Conservation (phyloP, 1,139 yeast genomes). For the Debaryomyces robertsiae region DNA sequence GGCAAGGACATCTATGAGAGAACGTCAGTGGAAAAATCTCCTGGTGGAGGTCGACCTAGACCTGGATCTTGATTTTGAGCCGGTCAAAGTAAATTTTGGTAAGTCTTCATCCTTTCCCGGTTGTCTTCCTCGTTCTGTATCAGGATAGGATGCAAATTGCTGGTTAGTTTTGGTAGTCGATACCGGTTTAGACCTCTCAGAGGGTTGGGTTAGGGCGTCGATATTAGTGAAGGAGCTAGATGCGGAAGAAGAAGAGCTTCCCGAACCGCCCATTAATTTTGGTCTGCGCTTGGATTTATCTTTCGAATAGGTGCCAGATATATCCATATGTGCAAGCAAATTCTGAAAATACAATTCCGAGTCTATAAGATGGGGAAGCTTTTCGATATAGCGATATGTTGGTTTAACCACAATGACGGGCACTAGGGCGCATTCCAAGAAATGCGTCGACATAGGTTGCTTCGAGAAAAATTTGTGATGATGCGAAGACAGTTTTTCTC, state of each 20-base stretch:
- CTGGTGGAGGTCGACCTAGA: conserved; percentile 22
- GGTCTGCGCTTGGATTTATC: conserved; percentile 19
- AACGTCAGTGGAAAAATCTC: conserved; percentile 20
- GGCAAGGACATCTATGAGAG: too few relatives aligned
- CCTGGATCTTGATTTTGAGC: conserved; percentile 19
- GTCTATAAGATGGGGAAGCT: conserved; percentile 28
- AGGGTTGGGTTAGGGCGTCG: conserved; percentile 13
- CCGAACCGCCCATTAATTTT: conserved; percentile 13
- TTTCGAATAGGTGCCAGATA: conserved; percentile 20
- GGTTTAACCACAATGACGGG: conserved; percentile 74
- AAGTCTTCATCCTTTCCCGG: conserved; percentile 7
- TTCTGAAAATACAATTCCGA: conserved; percentile 34
- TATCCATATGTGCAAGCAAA: conserved; percentile 30
- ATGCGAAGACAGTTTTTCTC: conserved; percentile 25
- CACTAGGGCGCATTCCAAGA: conserved; percentile 65
- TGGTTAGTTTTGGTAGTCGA: conserved; percentile 4
- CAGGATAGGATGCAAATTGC: conserved; percentile 5
- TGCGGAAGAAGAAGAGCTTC: conserved; percentile 25
- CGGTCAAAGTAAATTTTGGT: conserved; percentile 7
- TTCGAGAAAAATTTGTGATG: conserved; percentile 50
- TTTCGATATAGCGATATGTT: conserved; percentile 41
- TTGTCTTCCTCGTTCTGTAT: conserved; percentile 17
- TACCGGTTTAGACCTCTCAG: conserved; percentile 15
- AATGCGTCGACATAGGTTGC: conserved; percentile 59
- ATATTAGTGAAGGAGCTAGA: conserved; percentile 21